These are phyloP conservation scores for Perkinsus marinus DNA, from an alignment of 169 alveolate species.

Conservation along the genomic window DNA sequence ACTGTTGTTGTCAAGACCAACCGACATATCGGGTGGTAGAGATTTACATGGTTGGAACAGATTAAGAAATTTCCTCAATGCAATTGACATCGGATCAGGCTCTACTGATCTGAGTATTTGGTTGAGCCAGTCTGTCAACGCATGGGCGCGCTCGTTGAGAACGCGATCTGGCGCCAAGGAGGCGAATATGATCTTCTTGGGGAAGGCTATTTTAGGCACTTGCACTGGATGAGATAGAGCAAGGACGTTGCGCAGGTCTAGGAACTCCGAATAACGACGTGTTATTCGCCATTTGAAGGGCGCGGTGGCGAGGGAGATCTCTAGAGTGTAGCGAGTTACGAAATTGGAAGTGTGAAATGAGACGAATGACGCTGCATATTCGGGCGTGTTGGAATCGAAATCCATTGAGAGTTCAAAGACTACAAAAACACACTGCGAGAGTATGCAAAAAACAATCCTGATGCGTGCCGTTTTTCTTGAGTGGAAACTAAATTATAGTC, in stretches of 20 bases:
- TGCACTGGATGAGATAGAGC: background rate
- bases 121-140: background rate
- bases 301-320: background rate
- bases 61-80: background rate
- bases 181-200: background rate
- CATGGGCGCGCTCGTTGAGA: background rate
- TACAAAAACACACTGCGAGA: too few species aligned
- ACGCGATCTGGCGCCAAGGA: background rate
- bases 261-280: background rate
- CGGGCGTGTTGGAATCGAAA: background rate
- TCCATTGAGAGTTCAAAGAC: background rate
- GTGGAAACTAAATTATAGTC: too few species aligned
- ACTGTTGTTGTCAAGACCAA: background rate
- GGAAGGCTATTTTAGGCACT: background rate
- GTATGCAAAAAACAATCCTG: too few species aligned
- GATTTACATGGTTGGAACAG: background rate
- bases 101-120: background rate
- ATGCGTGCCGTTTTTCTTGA: too few species aligned
- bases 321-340: background rate
- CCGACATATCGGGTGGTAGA: background rate
- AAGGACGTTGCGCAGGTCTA: background rate
- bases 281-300: background rate
- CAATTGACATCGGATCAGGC: background rate
- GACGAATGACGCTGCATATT: background rate
- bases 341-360: background rate